phyloP scores from a whole-genome alignment of 1,139 yeast genomes.

The Zygotorulaspora mrakii region DNA sequence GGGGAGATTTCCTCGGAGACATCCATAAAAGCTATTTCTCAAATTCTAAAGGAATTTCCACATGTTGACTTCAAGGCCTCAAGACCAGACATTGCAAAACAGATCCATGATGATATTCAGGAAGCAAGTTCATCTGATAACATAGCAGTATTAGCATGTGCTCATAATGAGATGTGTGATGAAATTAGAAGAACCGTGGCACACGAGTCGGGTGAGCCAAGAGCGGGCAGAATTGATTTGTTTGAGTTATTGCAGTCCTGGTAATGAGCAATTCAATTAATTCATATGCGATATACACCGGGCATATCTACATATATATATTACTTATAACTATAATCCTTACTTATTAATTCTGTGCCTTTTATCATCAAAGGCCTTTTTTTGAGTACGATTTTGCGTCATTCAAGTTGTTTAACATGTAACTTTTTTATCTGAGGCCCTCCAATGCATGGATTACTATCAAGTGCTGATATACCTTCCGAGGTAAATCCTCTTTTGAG shows the following conservation, averaged over 20 bases:
- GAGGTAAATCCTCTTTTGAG: conserved; percentile 20
- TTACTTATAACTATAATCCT: too few relatives aligned
- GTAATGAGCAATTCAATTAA: too few relatives aligned
- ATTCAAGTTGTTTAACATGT: not conserved
- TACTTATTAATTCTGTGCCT: too few relatives aligned
- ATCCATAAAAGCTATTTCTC: not conserved
- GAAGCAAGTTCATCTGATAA: conserved; percentile 7
- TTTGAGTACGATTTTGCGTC: too few relatives aligned
- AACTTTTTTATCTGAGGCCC: not conserved
- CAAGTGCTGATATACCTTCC: not conserved
- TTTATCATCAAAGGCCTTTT: not conserved
- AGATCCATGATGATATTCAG: conserved; percentile 7
- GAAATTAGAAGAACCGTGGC: conserved; percentile 17
- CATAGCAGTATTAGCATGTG: conserved; percentile 19
- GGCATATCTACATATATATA: too few relatives aligned
- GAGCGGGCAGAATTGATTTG: conserved; percentile 18
- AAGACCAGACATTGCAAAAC: conserved; percentile 10
- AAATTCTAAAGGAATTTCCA: conserved; percentile 4
- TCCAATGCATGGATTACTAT: not conserved
- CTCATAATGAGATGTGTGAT: conserved; percentile 20
- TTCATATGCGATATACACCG: too few relatives aligned
- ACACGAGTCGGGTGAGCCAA: conserved; percentile 11
- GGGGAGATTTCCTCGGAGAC: conserved; percentile 4
- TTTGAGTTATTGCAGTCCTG: conserved; percentile 20
- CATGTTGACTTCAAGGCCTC: conserved; percentile 7